These are phyloP conservation scores for Globisporangium heterothallicum DNA, from an alignment of 352 stramenopile genomes.

Conservation along the genomic window DNA sequence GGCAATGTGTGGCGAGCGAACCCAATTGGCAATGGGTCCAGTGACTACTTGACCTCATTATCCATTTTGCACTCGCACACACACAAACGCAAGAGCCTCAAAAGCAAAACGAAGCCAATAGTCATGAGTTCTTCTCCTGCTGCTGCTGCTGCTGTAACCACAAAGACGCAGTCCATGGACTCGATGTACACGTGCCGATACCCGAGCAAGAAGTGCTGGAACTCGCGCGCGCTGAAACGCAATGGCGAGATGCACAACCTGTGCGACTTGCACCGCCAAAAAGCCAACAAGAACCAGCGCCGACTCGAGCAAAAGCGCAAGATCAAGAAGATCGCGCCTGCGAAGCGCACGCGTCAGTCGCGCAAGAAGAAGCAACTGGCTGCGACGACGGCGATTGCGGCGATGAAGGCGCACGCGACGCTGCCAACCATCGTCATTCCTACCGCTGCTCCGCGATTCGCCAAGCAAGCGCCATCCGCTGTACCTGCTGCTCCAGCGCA, in stretches of 20 bases:
- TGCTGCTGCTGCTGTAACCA: neutral
- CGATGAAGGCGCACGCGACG: neutral
- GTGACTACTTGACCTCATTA: neutral
- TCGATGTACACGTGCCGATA: conserved; percentile 30
- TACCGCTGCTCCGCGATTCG: no score
- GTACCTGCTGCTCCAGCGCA: neutral
- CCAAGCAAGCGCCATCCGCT: neutral
- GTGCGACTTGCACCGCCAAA: conserved; percentile 46
- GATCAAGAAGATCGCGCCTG: conserved; percentile 10
- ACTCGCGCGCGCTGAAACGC: conserved; percentile 36
- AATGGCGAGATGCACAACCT: conserved; percentile 47
- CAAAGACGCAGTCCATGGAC: neutral
- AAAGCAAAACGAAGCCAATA: no score
- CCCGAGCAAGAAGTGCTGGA: conserved; percentile 45
- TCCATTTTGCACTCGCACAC: neutral
- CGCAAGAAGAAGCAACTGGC: neutral
- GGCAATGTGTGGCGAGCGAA: conserved; percentile 2
- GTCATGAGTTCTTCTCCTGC: neutral
- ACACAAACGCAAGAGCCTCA: no score
- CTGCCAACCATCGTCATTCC: no score
- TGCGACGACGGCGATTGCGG: neutral
- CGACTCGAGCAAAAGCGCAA: conserved; percentile 34
- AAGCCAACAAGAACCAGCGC: conserved; percentile 48
- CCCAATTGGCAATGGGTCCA: neutral
- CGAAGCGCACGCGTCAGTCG: conserved; percentile 10